Evolutionary conservation across 352 stramenopile genomes (phyloP).

Genomic region (Globisporangium apiculatum): DNA sequence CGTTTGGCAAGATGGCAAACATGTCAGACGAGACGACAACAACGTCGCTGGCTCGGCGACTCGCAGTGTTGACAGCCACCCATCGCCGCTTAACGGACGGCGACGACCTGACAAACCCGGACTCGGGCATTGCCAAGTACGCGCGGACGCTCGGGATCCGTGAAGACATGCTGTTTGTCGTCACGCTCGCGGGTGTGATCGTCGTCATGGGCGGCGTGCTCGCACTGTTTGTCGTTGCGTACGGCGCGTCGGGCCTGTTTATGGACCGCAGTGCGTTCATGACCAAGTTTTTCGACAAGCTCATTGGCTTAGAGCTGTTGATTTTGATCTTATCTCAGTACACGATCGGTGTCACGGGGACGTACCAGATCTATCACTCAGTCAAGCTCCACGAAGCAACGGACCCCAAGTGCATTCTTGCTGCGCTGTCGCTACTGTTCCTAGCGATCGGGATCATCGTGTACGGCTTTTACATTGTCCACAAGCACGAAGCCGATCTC

Average conservation of each 20-base stretch:
- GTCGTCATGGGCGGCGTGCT: slow-evolving; percentile 66
- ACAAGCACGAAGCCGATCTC: slow-evolving; percentile 68
- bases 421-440: slow-evolving; percentile 48
- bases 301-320: slow-evolving; percentile 71
- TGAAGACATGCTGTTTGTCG: slow-evolving; percentile 78
- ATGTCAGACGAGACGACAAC: slow-evolving; percentile 10
- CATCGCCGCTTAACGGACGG: slow-evolving; percentile 1
- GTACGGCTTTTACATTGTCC: slow-evolving; percentile 68
- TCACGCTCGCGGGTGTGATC: slow-evolving; percentile 68
- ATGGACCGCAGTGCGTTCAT: slow-evolving; percentile 70
- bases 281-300: slow-evolving; percentile 79
- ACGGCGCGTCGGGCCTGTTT: slow-evolving; percentile 43
- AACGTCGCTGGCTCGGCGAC: not conserved
- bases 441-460: slow-evolving; percentile 70
- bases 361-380: slow-evolving; percentile 83
- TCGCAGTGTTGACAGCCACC: not conserved
- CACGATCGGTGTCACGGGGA: slow-evolving; percentile 75
- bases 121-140: slow-evolving; percentile 67
- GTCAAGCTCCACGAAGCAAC: slow-evolving; percentile 39
- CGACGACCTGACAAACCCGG: slow-evolving; percentile 16
- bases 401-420: slow-evolving; percentile 61
- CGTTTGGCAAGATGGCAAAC: slow-evolving; percentile 50
- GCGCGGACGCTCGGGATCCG: slow-evolving; percentile 59
- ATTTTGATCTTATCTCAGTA: slow-evolving; percentile 80
- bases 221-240: slow-evolving; percentile 52